Evolutionary conservation across 2,329 filamentous ascomycete species (phyloP).

Genomic region (Dactylellina parvicollis): DNA sequence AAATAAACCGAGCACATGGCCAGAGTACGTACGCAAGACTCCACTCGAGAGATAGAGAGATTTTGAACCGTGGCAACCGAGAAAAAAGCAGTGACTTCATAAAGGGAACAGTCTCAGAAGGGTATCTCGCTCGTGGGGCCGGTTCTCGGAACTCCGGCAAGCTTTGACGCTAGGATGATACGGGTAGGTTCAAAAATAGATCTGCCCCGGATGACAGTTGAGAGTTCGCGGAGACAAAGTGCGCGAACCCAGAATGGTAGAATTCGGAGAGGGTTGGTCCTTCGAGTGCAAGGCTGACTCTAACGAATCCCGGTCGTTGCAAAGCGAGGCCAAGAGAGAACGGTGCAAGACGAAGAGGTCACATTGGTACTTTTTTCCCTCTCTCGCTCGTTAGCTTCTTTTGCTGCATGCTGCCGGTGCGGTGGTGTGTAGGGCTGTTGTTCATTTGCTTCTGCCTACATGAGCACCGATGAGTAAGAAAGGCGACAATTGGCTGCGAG

Average conservation of each 20-base stretch:
- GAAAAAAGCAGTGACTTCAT: background rate
- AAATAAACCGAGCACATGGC: conserved; percentile 10
- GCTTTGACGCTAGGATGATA: conserved; percentile 37
- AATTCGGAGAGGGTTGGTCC: background rate
- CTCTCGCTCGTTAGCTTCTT: conserved; percentile 17
- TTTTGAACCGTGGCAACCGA: background rate
- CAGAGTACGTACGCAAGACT: background rate
- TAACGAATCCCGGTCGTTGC: background rate
- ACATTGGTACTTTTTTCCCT: conserved; percentile 11
- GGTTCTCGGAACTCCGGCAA: conserved; percentile 51
- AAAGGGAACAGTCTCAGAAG: background rate
- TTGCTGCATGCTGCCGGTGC: background rate
- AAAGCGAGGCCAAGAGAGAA: conserved; percentile 13
- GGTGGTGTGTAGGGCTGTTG: conserved; percentile 26
- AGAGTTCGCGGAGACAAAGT: background rate
- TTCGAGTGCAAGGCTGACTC: conserved; percentile 13
- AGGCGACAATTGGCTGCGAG: background rate
- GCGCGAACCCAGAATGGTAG: background rate
- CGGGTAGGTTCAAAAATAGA: conserved; percentile 54
- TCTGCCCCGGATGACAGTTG: background rate
- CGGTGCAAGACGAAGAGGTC: conserved; percentile 5
- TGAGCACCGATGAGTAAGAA: conserved; percentile 43
- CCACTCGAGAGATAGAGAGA: background rate
- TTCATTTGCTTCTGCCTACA: conserved; percentile 45
- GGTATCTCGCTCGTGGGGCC: background rate